A percentile compares a stretch with the other conserved stretches of the same genome.
Evolutionary conservation across 805 yeast species (phyloP).

Genomic region (Candida argentea): DNA sequence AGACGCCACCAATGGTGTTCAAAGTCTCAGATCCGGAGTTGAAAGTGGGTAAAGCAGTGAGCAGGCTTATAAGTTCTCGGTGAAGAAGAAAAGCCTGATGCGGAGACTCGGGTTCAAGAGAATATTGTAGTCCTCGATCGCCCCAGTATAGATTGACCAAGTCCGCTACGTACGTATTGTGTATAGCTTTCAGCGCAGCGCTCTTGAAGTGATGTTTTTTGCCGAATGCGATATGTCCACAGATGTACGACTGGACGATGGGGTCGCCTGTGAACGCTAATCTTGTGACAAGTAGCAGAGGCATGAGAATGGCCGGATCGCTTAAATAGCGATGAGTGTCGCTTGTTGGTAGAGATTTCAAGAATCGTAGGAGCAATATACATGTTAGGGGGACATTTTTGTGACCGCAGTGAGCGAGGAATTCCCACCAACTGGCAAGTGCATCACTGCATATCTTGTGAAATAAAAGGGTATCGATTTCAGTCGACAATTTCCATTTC

Average conservation of each 20-base stretch:
- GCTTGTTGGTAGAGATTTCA: constrained; percentile 6
- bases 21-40: constrained; percentile 19
- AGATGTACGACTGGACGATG: constrained; percentile 32
- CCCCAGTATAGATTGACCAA: constrained; percentile 48
- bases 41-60: constrained; percentile 20
- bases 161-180: constrained; percentile 46
- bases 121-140: constrained; percentile 38
- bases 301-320: constrained; percentile 19
- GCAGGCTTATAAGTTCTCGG: constrained; percentile 18
- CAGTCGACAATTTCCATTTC: no score
- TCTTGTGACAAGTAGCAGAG: constrained; percentile 28
- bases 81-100: constrained; percentile 32
- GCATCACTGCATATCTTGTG: no score
- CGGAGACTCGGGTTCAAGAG: constrained; percentile 12
- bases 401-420: no score
- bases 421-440: no score
- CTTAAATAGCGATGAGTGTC: constrained; percentile 5
- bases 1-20: constrained; percentile 30
- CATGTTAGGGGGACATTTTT: no score
- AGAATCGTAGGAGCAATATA: constrained; percentile 6
- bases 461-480: no score
- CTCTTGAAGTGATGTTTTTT: constrained; percentile 23
- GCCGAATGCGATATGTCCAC: constrained; percentile 36
- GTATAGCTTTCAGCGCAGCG: constrained; percentile 19
- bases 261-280: constrained; percentile 35